phyloP scores from a whole-genome alignment of 192 early-diverging fungal species.

The Coemansia sp. region DNA sequence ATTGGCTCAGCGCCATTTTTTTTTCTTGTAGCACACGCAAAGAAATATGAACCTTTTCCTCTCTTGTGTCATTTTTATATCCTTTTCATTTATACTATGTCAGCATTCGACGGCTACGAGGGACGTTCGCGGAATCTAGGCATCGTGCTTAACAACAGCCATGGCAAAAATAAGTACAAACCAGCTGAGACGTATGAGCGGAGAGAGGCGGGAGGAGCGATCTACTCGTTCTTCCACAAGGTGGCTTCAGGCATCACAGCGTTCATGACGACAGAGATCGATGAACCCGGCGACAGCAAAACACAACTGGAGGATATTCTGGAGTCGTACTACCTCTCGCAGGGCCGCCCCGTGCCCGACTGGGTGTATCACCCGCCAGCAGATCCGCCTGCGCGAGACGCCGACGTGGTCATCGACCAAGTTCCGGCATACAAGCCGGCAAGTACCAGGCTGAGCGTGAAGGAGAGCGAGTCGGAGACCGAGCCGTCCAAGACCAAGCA shows the following conservation, averaged over 20 bases:
- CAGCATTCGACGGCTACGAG: not conserved
- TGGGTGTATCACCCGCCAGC: slow-evolving; percentile 43
- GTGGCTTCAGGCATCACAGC: slow-evolving; percentile 18
- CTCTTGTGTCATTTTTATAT: not conserved
- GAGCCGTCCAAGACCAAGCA: not conserved
- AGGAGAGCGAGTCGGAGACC: not conserved
- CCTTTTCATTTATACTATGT: not conserved
- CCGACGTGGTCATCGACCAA: not conserved
- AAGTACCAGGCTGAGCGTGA: not conserved
- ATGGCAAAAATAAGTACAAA: not conserved
- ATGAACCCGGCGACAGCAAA: slow-evolving; percentile 9
- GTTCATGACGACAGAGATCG: slow-evolving; percentile 19
- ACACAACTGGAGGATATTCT: slow-evolving; percentile 51
- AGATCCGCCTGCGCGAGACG: slow-evolving; percentile 20
- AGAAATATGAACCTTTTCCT: not conserved
- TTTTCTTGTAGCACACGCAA: not conserved
- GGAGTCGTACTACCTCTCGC: slow-evolving; percentile 40
- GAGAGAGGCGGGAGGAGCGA: not conserved
- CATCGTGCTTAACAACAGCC: slow-evolving; percentile 25
- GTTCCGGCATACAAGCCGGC: not conserved
- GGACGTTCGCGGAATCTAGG: slow-evolving; percentile 36
- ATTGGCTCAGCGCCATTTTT: not conserved
- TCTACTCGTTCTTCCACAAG: slow-evolving; percentile 24
- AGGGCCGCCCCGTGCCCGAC: slow-evolving; percentile 28
- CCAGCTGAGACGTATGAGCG: not conserved